Evolutionary conservation across 2,329 filamentous ascomycete genomes (phyloP), one percentile per base, ranked within the genome.

Genomic region (Colletotrichum siamense): DNA sequence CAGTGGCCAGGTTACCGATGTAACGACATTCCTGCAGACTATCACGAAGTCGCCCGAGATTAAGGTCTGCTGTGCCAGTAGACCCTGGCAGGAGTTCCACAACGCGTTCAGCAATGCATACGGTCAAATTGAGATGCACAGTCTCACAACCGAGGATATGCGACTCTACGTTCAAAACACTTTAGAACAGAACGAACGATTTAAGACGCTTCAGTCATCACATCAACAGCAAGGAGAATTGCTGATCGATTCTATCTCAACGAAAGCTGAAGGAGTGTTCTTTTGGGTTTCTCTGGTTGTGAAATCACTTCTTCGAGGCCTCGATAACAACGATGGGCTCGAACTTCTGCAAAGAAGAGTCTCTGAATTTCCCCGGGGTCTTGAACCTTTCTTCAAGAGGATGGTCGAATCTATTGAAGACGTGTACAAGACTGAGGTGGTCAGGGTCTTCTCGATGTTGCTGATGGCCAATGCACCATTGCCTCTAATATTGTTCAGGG

Each of bases 51-150:
- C 80, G 83, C 10, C 75, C 82, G 30, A 63, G 3, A 75, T 84
- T 63, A 85, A 85, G 32, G 73, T 84, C 49, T 85, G 84, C 24
- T 74, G 83, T 0, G 82, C 83, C 1, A 84, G 83, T 3, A 82
- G 84, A 0, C 83, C 82, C 0, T 83, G 82, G 82, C 39, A 69
- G 0, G 80, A 82, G 1, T 83, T 84, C 18, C 73, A 77, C 12
- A 59, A 79, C 2, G 82, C 80, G 0, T 83, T 83, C 26, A 75
- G 63, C 1, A 26, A 77, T 16, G 61, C 71, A 22, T 68, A 74
- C 1, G 80, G 28, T 1, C 36, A 13, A 3, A 64, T 82, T 15
- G 66, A 77, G 9, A 74, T 83, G 9, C 81, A 83, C 28, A 76
- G 81, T 12, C 75, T 83, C 5, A 83, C 81, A 0, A 66, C 78